Conservation (phyloP, 768 basidiomycete species). For the Tephrocybe sp. region DNA sequence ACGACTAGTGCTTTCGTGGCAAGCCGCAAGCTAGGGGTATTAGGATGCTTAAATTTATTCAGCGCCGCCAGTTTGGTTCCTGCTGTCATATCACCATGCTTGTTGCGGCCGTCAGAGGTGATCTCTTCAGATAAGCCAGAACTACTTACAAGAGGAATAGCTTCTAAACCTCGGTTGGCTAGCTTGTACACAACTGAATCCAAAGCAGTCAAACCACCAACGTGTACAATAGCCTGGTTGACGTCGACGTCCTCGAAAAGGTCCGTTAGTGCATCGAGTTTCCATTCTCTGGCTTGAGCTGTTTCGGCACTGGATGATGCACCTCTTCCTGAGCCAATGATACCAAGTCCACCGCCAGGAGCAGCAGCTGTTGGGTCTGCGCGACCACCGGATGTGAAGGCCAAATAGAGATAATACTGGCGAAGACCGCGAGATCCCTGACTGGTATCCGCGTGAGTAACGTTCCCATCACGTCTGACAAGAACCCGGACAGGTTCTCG, state of each 20-base stretch:
- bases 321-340: slow-evolving; percentile 91
- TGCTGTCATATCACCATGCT: slow-evolving; percentile 95
- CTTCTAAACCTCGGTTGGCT: slow-evolving; percentile 81
- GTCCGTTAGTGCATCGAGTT: slow-evolving; percentile 88
- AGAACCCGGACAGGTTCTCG: slow-evolving; percentile 98
- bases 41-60: slow-evolving; percentile 75
- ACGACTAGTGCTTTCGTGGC: slow-evolving; percentile 81
- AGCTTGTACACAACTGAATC: slow-evolving; percentile 92
- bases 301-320: slow-evolving; percentile 74
- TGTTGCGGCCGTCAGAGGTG: slow-evolving; percentile 7
- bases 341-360: slow-evolving; percentile 69
- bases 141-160: slow-evolving; percentile 77
- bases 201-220: slow-evolving; percentile 83
- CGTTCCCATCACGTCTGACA: slow-evolving; percentile 88
- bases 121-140: slow-evolving; percentile 6
- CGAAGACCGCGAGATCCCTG: slow-evolving; percentile 83
- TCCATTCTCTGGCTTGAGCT: slow-evolving; percentile 89
- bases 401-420: slow-evolving; percentile 95
- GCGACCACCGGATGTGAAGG: slow-evolving; percentile 86
- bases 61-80: slow-evolving; percentile 79
- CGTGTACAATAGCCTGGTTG: slow-evolving; percentile 80
- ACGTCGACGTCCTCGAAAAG: slow-evolving; percentile 87
- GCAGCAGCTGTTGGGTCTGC: slow-evolving; percentile 48
- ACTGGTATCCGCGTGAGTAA: slow-evolving; percentile 61
- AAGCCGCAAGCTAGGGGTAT: slow-evolving; percentile 59